Conservation (phyloP, 768 basidiomycete genomes). For the Lactarius hatsudake region DNA sequence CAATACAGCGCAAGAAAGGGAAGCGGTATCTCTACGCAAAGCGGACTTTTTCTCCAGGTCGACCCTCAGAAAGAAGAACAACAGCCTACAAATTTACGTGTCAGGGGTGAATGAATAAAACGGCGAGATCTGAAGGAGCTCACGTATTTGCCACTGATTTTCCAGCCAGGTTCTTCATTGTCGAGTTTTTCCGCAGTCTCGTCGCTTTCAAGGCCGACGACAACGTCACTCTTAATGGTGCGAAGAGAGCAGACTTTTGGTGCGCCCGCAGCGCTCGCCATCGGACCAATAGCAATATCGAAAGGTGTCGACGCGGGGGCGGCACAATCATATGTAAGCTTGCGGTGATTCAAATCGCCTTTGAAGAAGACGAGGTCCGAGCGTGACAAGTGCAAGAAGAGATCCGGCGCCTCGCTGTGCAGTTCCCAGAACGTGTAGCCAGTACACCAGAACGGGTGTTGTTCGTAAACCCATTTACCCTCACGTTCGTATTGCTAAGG, state of each 20-base stretch:
- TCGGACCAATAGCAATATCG: constrained; percentile 85
- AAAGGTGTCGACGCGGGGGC: constrained; percentile 87
- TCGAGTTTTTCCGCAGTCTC: constrained; percentile 76
- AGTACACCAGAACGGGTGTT: constrained; percentile 95
- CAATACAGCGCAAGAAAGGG: neutral
- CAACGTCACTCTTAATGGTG: constrained; percentile 94
- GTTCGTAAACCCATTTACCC: constrained; percentile 92
- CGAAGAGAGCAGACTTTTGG: constrained; percentile 83
- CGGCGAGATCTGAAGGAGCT: constrained; percentile 35
- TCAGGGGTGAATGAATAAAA: constrained; percentile 5
- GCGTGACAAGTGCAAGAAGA: constrained; percentile 87
- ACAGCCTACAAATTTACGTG: constrained; percentile 55
- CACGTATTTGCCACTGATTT: constrained; percentile 96
- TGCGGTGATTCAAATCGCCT: constrained; percentile 92
- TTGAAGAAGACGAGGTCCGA: constrained; percentile 94
- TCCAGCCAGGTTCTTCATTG: constrained; percentile 88
- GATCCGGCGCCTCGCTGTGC: constrained; percentile 78
- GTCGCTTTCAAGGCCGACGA: constrained; percentile 82
- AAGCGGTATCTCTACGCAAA: constrained; percentile 46
- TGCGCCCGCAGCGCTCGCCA: constrained; percentile 85
- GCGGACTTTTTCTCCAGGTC: constrained; percentile 85
- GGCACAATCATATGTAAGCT: constrained; percentile 83
- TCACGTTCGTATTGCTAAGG: constrained; percentile 86
- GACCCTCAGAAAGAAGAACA: constrained; percentile 81
- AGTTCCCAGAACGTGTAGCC: constrained; percentile 93